Base-by-base conservation (phyloP, 345 rosid species). In the Balakata baccata region DNA sequence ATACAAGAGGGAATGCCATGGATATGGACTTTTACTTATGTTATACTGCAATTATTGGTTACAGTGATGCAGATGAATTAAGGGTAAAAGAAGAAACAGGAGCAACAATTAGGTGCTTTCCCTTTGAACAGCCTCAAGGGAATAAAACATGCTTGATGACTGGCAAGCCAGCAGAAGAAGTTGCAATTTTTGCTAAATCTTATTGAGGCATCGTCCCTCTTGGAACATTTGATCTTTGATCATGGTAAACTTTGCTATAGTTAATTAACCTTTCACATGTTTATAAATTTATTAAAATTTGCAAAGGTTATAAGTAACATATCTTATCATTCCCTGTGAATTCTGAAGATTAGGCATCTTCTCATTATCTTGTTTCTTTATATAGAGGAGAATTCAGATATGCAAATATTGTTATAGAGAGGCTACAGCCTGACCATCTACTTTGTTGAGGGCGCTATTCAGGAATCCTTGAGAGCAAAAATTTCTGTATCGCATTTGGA, bases 21-120 rank as follows among this genome's bases (percentile, higher is more conserved):
- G 9, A 43, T 5, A 29, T 11, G 45, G 45, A 59, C 68, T 13
- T 66, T 62, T 51, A 23, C 45, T 45, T 47, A 71, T 45, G 6
- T 11, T 18, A 8, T 47, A 9, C 56, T 75, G 57, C 64, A n/a
- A 34, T 29, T 59, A n/a, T 64, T 65, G 69, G 61, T 41, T 52
- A 73, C 80, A 91, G 98, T 64, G 96, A 89, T 76, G 83, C 85
- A 0, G 98, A 92, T 69, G 97, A 95, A 77, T 59, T 84, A 75
- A 86, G 74, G 84, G 90, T 95, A 29, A 92, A 92, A 81, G 99
- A 95, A 82, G 99, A 95, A 86, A 92, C 98, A 1, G 94, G 99
- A 25, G 99, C 97, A 71, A 92, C 98, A 23, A 89, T 92, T 71
- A 72, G 98, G 23, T 95, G 98, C 85, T 95, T 85, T 77, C 98